phyloP scores from a whole-genome alignment of 1,139 yeast species.

The Yamadazyma diddensiae region DNA sequence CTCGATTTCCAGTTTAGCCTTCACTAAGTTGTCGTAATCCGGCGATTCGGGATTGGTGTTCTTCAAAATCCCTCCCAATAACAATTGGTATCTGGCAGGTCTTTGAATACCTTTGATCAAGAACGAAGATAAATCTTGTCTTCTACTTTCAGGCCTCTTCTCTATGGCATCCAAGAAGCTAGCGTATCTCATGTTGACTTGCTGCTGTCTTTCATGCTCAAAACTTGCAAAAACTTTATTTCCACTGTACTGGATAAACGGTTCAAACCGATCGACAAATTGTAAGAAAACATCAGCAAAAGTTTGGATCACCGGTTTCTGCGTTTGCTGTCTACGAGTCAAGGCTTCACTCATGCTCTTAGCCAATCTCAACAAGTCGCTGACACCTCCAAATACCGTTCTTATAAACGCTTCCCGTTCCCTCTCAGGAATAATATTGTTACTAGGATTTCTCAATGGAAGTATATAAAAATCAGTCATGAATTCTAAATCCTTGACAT shows the following conservation, averaged over 20 bases:
- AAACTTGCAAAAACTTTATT: constrained; percentile 93
- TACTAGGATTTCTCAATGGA: constrained; percentile 71
- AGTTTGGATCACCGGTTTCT: constrained; percentile 75
- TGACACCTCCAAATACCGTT: constrained; percentile 87
- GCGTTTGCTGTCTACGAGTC: constrained; percentile 82
- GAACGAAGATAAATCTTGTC: constrained; percentile 89
- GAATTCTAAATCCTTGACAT: constrained; percentile 91
- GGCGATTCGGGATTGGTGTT: constrained; percentile 72
- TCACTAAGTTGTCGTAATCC: constrained; percentile 67
- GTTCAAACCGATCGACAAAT: constrained; percentile 82
- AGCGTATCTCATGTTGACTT: constrained; percentile 85
- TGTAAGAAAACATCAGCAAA: constrained; percentile 87
- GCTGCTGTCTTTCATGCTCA: constrained; percentile 92
- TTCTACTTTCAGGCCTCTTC: constrained; percentile 82
- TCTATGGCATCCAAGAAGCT: constrained; percentile 91
- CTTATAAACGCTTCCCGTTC: constrained; percentile 89
- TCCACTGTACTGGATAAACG: constrained; percentile 92
- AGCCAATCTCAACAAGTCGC: constrained; percentile 82
- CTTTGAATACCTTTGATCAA: constrained; percentile 94
- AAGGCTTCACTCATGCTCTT: constrained; percentile 84
- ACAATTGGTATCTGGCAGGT: constrained; percentile 89
- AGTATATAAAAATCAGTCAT: constrained; percentile 92
- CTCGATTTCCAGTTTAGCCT: constrained; percentile 74
- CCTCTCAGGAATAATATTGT: constrained; percentile 81
- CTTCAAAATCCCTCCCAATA: constrained; percentile 80